A percentile compares a stretch with the other conserved stretches of the same genome.
Conservation (phyloP, 257 asterid genomes). For the Capsicum baccatum region DNA sequence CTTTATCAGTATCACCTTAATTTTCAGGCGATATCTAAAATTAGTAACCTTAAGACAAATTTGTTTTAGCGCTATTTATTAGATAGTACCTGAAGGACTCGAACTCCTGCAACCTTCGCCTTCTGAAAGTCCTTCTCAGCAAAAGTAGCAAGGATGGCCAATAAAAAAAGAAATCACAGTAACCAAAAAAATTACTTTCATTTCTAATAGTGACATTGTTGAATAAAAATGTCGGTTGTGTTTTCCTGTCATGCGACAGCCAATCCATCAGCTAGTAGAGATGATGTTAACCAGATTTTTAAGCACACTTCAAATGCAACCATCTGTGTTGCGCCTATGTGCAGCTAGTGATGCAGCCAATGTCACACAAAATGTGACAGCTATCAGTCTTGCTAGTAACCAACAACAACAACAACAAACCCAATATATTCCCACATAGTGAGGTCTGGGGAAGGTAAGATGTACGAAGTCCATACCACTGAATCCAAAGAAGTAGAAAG, state of each 20-base stretch:
- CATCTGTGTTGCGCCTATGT: conserved; percentile 81
- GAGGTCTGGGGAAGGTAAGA: too few relatives aligned
- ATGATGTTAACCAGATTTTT: conserved; percentile 92
- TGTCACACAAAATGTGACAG: conserved; percentile 58
- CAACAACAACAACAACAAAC: background rate
- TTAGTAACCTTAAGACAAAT: too few relatives aligned
- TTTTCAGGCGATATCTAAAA: too few relatives aligned
- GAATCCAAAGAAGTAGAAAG: too few relatives aligned
- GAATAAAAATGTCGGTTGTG: background rate
- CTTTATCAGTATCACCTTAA: background rate
- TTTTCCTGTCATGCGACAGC: conserved; percentile 97
- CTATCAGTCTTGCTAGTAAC: conserved; percentile 61
- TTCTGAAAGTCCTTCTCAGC: conserved; percentile 44
- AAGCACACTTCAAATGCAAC: conserved; percentile 95
- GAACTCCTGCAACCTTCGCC: too few relatives aligned
- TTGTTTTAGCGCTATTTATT: too few relatives aligned
- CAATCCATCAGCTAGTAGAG: conserved; percentile 94
- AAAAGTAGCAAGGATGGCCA: conserved; percentile 97
- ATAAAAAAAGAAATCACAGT: background rate
- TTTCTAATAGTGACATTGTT: background rate
- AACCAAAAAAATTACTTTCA: background rate
- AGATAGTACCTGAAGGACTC: too few relatives aligned
- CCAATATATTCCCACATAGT: too few relatives aligned
- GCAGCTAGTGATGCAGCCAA: conserved; percentile 91
- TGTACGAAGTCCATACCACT: too few relatives aligned